Evolutionary conservation across 2,329 filamentous ascomycete genomes (phyloP).

Genomic region (Stenocarpella maydis): DNA sequence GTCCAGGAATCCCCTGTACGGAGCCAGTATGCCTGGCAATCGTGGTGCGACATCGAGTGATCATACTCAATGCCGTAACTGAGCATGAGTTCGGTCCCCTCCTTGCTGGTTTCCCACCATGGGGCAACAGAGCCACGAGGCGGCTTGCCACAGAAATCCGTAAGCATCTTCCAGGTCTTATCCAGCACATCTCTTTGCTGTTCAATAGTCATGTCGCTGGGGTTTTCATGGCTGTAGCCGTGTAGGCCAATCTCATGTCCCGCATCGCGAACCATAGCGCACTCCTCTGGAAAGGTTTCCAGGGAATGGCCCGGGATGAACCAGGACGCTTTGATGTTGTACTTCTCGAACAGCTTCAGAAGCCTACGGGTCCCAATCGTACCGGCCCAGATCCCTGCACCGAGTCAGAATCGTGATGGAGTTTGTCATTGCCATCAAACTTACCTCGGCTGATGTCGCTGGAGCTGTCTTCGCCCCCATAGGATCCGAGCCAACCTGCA

Average conservation of each 20-base stretch:
- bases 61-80: conserved; percentile 76
- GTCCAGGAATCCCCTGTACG: conserved; percentile 72
- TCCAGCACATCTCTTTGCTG: conserved; percentile 80
- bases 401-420: not conserved
- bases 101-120: conserved; percentile 76
- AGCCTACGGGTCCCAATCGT: conserved; percentile 71
- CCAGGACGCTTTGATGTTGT: conserved; percentile 72
- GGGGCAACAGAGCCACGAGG: conserved; percentile 77
- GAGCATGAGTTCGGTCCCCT: conserved; percentile 71
- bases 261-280: conserved; percentile 53
- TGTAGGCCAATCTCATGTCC: conserved; percentile 59
- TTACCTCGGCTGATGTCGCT: conserved; percentile 76
- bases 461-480: conserved; percentile 75
- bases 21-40: conserved; percentile 71
- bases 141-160: conserved; percentile 75
- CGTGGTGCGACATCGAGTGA: conserved; percentile 71
- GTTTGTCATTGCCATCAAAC: conserved; percentile 7
- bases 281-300: conserved; percentile 58
- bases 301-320: conserved; percentile 59
- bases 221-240: conserved; percentile 47
- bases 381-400: conserved; percentile 68
- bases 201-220: conserved; percentile 69
- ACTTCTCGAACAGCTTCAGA: conserved; percentile 75
- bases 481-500: conserved; percentile 78
- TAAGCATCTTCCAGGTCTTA: conserved; percentile 76